These are phyloP conservation scores for Pythium scleroteichum DNA, from an alignment of 352 stramenopile genomes.

Conservation along the genomic window DNA sequence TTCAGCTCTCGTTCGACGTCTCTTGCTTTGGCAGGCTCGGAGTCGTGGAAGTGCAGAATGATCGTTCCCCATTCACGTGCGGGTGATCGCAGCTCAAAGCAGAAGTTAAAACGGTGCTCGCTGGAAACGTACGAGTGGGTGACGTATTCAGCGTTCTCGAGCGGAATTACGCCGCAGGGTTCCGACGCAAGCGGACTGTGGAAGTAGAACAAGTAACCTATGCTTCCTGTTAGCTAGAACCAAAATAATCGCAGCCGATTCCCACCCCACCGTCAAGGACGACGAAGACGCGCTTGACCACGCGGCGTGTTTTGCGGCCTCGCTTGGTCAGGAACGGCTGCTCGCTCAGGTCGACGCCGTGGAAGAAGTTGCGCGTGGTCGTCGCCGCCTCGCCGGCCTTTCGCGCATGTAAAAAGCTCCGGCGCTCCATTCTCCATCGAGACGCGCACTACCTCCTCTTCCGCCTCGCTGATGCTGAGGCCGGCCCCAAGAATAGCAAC, in stretches of 20 bases:
- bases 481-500: too few relatives aligned
- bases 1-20: slow-evolving; percentile 65
- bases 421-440: slow-evolving; percentile 20
- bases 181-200: slow-evolving; percentile 45
- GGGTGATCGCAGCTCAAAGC: slow-evolving; percentile 66
- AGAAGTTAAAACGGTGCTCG: slow-evolving; percentile 65
- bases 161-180: slow-evolving; percentile 60
- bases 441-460: too few relatives aligned
- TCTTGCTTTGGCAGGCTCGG: slow-evolving; percentile 37
- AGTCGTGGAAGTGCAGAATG: slow-evolving; percentile 75
- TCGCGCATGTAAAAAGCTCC: slow-evolving; percentile 19
- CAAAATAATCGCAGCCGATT: not conserved
- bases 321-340: slow-evolving; percentile 77
- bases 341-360: slow-evolving; percentile 57
- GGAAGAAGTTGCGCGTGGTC: slow-evolving; percentile 44
- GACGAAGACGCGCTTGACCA: slow-evolving; percentile 75
- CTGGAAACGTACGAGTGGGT: slow-evolving; percentile 74
- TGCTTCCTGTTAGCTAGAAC: too few relatives aligned
- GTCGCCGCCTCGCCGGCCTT: not conserved
- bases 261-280: slow-evolving; percentile 56
- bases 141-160: slow-evolving; percentile 68
- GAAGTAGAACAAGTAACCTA: slow-evolving; percentile 87
- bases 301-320: slow-evolving; percentile 59
- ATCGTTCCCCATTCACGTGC: slow-evolving; percentile 68
- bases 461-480: not conserved